A percentile compares a stretch with the other conserved stretches of the same genome.
phyloP scores from a whole-genome alignment of 2,329 filamentous ascomycete species.

The Calycina herbarum region DNA sequence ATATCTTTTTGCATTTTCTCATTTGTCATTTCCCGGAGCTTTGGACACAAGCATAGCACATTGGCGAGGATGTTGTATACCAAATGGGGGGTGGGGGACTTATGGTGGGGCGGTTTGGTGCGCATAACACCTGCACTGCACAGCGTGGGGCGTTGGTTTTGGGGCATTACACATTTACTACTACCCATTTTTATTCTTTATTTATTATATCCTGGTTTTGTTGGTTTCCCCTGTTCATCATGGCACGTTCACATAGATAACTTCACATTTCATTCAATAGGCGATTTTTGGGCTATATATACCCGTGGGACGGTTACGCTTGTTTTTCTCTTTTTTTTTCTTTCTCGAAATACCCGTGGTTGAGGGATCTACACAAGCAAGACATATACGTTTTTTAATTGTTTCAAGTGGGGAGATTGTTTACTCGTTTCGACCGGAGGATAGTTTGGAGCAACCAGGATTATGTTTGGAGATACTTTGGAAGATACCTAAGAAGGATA shows the following conservation, averaged over 20 bases:
- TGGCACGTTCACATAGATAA: conserved; percentile 1
- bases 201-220: conserved; percentile 8
- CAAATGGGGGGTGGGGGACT: not conserved
- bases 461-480: not conserved
- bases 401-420: not conserved
- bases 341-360: not conserved
- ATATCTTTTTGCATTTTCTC: conserved; percentile 9
- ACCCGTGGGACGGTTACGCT: not conserved
- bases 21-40: conserved; percentile 6
- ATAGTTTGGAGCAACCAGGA: not conserved
- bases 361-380: not conserved
- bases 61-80: conserved; percentile 15
- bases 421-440: not conserved
- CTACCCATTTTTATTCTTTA: not conserved
- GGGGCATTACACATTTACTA: conserved; percentile 16
- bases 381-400: not conserved
- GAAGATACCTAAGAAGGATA: not conserved
- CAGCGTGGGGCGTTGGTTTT: conserved; percentile 26
- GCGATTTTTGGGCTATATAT: conserved; percentile 3
- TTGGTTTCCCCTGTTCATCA: not conserved
- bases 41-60: conserved; percentile 17
- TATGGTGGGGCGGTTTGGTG: not conserved
- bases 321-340: conserved; percentile 13
- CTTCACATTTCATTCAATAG: not conserved
- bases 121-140: conserved; percentile 18